Evolutionary conservation across 805 yeast genomes (phyloP).

Genomic region (Cyberlindnera galapagoensis): DNA sequence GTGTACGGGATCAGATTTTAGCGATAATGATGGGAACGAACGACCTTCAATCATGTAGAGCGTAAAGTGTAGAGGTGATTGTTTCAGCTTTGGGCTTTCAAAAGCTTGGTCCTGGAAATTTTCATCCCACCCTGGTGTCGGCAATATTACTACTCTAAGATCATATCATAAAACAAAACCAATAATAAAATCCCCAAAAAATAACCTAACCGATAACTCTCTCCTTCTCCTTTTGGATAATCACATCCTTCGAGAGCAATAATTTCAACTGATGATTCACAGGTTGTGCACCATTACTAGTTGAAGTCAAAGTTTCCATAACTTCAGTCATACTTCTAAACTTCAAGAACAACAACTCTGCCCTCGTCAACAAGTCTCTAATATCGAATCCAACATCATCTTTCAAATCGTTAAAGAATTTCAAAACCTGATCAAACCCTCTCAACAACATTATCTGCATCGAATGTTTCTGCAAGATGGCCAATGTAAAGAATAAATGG

Average conservation of each 20-base stretch:
- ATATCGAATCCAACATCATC: constrained; percentile 41
- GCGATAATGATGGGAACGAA: too few relatives aligned
- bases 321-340: constrained; percentile 76
- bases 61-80: too few relatives aligned
- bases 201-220: constrained; percentile 3
- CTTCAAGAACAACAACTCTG: constrained; percentile 75
- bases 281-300: constrained; percentile 19
- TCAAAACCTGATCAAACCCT: constrained; percentile 86
- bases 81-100: too few relatives aligned
- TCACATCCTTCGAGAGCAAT: constrained; percentile 52
- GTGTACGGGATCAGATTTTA: too few relatives aligned
- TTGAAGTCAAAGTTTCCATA: constrained; percentile 39
- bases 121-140: too few relatives aligned
- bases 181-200: too few relatives aligned
- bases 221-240: constrained; percentile 54
- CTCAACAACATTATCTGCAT: constrained; percentile 63
- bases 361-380: constrained; percentile 71
- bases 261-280: constrained; percentile 48
- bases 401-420: constrained; percentile 86
- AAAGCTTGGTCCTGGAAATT: too few relatives aligned
- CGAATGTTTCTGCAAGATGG: constrained; percentile 84
- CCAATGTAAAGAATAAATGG: constrained; percentile 80
- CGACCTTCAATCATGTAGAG: too few relatives aligned
- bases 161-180: too few relatives aligned
- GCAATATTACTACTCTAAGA: constrained; percentile 1